These are phyloP conservation scores for Candida tammaniensis DNA, from an alignment of 805 yeast genomes.

Conservation along the genomic window DNA sequence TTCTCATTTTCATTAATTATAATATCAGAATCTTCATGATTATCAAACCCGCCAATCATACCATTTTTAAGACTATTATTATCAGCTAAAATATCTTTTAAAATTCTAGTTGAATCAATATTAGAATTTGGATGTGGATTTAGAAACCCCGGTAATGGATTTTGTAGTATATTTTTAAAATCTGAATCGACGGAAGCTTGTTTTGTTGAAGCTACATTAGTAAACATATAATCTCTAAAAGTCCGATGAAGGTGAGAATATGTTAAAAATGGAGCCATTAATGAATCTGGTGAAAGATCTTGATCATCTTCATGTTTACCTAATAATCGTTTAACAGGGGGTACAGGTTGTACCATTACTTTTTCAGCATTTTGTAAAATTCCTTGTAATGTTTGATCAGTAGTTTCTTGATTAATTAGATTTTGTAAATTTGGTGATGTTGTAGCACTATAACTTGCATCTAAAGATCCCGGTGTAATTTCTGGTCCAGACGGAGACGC, in stretches of 20 bases:
- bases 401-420: conserved; percentile 7
- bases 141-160: conserved; percentile 9
- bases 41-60: conserved; percentile 7
- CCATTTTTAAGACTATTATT: conserved; percentile 9
- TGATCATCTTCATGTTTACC: conserved; percentile 1
- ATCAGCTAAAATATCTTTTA: conserved; percentile 4
- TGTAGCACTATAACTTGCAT: no score
- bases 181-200: conserved; percentile 10
- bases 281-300: conserved; percentile 7
- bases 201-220: conserved; percentile 21
- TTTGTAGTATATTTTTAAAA: conserved; percentile 12
- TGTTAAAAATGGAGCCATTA: conserved; percentile 14
- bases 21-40: conserved; percentile 1
- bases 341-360: conserved; percentile 7
- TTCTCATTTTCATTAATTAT: conserved; percentile 17
- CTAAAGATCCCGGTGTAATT: not conserved
- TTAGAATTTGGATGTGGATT: conserved; percentile 2
- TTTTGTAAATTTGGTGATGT: conserved; percentile 11
- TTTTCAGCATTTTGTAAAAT: conserved; percentile 6
- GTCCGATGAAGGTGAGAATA: conserved; percentile 30
- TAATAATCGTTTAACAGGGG: not conserved
- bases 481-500: not conserved
- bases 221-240: conserved; percentile 38
- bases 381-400: conserved; percentile 5
- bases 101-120: conserved; percentile 2